phyloP scores from a whole-genome alignment of 1,139 yeast genomes.

The Pichiaceae sp. region DNA sequence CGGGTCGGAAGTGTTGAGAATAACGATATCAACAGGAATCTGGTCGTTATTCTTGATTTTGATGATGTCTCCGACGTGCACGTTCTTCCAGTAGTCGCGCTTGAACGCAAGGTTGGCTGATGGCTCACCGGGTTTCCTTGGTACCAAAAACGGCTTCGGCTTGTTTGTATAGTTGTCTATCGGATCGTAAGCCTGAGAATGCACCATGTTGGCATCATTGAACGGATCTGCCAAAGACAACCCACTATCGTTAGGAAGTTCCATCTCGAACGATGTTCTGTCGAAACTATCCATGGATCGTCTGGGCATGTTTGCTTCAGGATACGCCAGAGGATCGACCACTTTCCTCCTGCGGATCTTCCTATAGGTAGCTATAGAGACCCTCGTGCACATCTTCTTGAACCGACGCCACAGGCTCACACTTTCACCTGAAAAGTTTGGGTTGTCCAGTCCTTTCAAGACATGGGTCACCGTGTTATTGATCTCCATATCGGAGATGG shows the following conservation, averaged over 20 bases:
- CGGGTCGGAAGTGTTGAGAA: conserved; percentile 72
- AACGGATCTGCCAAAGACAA: conserved; percentile 18
- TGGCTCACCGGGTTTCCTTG: conserved; percentile 6
- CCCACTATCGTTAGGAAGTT: conserved; percentile 9
- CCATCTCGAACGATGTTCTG: conserved; percentile 17
- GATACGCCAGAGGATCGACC: conserved; percentile 26
- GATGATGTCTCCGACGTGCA: conserved; percentile 82
- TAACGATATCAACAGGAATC: conserved; percentile 83
- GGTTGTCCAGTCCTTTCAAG: conserved; percentile 60
- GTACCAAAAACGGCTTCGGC: conserved; percentile 20
- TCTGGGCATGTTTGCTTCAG: conserved; percentile 23
- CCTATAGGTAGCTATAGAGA: conserved; percentile 21
- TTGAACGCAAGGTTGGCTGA: conserved; percentile 33
- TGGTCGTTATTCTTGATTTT: conserved; percentile 83
- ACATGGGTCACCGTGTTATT: conserved; percentile 83
- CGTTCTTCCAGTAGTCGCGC: conserved; percentile 79
- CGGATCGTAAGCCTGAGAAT: conserved; percentile 4
- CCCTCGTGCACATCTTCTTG: conserved; percentile 45
- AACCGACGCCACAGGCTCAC: conserved; percentile 59
- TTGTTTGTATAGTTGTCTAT: conserved; percentile 7
- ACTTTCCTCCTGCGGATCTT: conserved; percentile 21
- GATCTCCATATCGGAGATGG: conserved; percentile 70
- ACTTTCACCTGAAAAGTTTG: conserved; percentile 65
- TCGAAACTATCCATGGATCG: conserved; percentile 24
- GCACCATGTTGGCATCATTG: conserved; percentile 15